Evolutionary conservation across 257 asterid genomes (phyloP).

Genomic region (Linaria vulgaris): DNA sequence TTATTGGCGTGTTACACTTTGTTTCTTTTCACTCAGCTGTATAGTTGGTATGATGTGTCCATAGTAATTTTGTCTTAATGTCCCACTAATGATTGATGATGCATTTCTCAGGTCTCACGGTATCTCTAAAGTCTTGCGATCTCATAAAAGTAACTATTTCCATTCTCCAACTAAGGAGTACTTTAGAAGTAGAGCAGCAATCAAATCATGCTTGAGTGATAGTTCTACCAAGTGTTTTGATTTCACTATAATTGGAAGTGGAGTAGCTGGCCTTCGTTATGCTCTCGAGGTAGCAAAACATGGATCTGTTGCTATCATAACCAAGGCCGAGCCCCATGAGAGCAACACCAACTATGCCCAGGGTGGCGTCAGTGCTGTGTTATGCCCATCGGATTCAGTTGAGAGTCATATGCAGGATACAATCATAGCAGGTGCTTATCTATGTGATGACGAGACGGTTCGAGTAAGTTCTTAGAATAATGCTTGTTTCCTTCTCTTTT

Average conservation of each 20-base stretch:
- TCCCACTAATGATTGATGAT: constrained; percentile 19
- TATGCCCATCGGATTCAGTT: constrained; percentile 92
- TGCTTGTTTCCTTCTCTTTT: constrained; percentile 1
- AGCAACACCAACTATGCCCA: constrained; percentile 99
- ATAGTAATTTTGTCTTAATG: not conserved
- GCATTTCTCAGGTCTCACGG: constrained; percentile 59
- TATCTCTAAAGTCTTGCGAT: constrained; percentile 43
- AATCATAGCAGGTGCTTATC: constrained; percentile 95
- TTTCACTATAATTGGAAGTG: constrained; percentile 93
- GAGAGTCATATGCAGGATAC: constrained; percentile 95
- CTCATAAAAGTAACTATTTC: constrained; percentile 30
- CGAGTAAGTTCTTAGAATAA: constrained; percentile 52
- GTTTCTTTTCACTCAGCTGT: too few relatives aligned
- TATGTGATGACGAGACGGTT: constrained; percentile 98
- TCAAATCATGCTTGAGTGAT: constrained; percentile 54
- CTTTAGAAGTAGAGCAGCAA: constrained; percentile 35
- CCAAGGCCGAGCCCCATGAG: constrained; percentile 97
- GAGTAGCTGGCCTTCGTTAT: constrained; percentile 98
- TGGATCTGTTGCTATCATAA: constrained; percentile 90
- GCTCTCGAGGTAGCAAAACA: constrained; percentile 95
- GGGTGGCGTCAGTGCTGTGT: constrained; percentile 99
- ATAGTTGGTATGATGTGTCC: not conserved
- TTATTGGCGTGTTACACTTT: not conserved
- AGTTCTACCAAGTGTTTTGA: constrained; percentile 70
- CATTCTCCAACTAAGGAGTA: constrained; percentile 35